Evolutionary conservation across 2,329 filamentous ascomycete genomes (phyloP).

Genomic region (Diaporthe sp.): DNA sequence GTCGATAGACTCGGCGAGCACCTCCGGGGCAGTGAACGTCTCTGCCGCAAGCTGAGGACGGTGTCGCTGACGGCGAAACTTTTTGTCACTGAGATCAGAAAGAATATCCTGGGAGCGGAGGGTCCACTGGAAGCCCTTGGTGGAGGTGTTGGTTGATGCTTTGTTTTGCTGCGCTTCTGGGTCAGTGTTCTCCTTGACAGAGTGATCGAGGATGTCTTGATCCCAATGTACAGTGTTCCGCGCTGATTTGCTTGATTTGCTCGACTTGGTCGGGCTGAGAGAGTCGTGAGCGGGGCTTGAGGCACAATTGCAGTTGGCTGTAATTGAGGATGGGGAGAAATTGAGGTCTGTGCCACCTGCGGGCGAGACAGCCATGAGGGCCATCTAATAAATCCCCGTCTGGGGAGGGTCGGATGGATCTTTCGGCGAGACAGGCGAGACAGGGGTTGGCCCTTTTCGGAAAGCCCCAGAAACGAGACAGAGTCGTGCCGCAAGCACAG

Average conservation of each 20-base stretch:
- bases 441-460: constrained; percentile 25
- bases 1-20: constrained; percentile 10
- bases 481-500: constrained; percentile 31
- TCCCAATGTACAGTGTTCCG: constrained; percentile 40
- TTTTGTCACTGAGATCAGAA: constrained; percentile 30
- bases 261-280: neutral
- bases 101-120: constrained; percentile 11
- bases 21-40: constrained; percentile 38
- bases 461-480: constrained; percentile 31
- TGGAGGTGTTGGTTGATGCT: neutral
- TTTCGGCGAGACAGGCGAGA: constrained; percentile 30
- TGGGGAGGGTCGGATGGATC: constrained; percentile 30
- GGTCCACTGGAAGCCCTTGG: constrained; percentile 19
- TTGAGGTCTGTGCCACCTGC: constrained; percentile 26
- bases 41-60: constrained; percentile 36
- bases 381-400: constrained; percentile 33
- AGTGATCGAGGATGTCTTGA: neutral
- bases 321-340: constrained; percentile 31
- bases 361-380: constrained; percentile 33
- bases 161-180: constrained; percentile 14
- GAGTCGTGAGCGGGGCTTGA: constrained; percentile 7
- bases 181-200: constrained; percentile 33
- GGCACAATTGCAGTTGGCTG: constrained; percentile 3
- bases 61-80: constrained; percentile 37
- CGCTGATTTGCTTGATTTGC: constrained; percentile 5